phyloP scores from a whole-genome alignment of 192 early-diverging fungal species.

The Chytriomyces sp. region DNA sequence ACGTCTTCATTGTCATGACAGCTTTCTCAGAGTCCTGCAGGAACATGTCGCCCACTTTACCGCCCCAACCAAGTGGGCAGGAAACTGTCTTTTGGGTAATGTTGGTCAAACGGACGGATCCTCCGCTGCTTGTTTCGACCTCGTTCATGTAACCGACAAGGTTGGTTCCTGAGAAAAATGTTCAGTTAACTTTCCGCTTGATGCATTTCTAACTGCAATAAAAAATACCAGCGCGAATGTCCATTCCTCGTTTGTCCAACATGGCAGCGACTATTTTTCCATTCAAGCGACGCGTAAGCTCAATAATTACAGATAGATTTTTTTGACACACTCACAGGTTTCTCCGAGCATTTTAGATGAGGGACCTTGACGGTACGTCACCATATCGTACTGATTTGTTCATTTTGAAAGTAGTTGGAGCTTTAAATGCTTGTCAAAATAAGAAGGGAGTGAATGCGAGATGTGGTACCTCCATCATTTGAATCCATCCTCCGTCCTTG shows the following conservation, averaged over 20 bases:
- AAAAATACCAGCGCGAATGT: too few species aligned
- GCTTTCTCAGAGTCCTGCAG: not conserved
- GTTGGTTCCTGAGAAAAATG: too few species aligned
- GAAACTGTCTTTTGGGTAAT: not conserved
- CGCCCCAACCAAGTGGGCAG: not conserved
- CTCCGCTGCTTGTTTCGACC: too few species aligned
- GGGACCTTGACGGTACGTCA: not conserved
- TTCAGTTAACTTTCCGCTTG: too few species aligned
- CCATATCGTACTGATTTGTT: not conserved
- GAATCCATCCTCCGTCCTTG: slow-evolving; percentile 57
- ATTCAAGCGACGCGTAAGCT: not conserved
- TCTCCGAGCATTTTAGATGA: not conserved
- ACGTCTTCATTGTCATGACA: not conserved
- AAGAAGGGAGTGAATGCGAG: not conserved
- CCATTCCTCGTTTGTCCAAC: too few species aligned
- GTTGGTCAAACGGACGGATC: not conserved
- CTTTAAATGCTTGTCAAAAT: not conserved
- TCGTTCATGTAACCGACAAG: too few species aligned
- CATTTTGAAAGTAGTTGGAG: not conserved
- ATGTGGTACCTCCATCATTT: slow-evolving; percentile 49
- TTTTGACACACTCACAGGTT: not conserved
- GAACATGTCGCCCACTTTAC: not conserved
- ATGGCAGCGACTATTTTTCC: too few species aligned
- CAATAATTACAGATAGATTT: not conserved
- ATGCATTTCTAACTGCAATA: too few species aligned